phyloP scores from a whole-genome alignment of 768 basidiomycete genomes.

The Termitomyces heimii region DNA sequence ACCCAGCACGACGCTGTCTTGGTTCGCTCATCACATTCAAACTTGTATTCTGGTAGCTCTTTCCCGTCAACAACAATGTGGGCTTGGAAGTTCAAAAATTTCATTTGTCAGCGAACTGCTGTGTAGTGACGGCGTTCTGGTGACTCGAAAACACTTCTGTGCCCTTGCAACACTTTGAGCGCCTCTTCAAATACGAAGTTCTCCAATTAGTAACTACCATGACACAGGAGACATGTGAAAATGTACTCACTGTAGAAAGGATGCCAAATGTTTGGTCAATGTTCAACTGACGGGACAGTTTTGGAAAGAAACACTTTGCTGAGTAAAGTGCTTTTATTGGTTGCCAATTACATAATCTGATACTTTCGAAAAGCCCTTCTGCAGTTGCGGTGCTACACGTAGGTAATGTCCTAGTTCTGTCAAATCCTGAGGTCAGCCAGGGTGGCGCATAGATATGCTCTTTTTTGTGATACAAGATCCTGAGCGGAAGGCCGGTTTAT shows the following conservation, averaged over 20 bases:
- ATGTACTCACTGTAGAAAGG: neutral
- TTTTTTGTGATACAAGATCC: neutral
- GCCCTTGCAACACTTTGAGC: neutral
- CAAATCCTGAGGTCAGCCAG: neutral
- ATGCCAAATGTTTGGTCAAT: neutral
- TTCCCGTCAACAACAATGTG: constrained; percentile 9
- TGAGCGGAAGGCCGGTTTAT: neutral
- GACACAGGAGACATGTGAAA: neutral
- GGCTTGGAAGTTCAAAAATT: neutral
- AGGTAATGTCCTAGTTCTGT: neutral
- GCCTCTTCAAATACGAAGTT: neutral
- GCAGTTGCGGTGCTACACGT: no score
- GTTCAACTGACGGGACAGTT: neutral
- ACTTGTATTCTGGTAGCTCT: constrained; percentile 9
- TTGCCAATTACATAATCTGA: neutral
- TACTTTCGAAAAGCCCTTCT: neutral
- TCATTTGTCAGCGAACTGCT: neutral
- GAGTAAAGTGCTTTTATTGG: neutral
- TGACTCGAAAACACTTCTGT: neutral
- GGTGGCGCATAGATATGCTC: neutral
- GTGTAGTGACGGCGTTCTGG: neutral
- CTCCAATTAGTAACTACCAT: neutral
- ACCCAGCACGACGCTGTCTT: constrained; percentile 17
- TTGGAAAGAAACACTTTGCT: neutral
- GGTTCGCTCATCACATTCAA: constrained; percentile 4